Conservation (phyloP, 345 rosid species). For the Bruguiera parviflora region DNA sequence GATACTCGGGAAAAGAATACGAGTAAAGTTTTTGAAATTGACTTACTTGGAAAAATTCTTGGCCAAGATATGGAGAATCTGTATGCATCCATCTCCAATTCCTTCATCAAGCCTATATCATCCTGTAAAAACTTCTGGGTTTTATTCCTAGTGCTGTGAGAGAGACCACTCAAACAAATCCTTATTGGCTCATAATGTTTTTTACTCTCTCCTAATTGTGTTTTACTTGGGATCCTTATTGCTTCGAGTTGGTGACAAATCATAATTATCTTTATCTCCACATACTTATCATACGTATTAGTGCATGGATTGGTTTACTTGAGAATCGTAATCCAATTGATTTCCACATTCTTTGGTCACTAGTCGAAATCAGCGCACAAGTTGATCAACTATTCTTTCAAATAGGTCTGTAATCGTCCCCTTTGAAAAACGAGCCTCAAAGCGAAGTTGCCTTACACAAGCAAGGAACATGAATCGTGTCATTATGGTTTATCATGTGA, state of each 20-base stretch:
- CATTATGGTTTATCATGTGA: too few relatives aligned
- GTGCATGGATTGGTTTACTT: not conserved
- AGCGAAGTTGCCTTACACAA: not conserved
- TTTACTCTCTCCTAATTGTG: too few relatives aligned
- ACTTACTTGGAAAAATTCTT: conserved; percentile 82
- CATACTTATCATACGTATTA: not conserved
- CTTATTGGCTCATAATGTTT: too few relatives aligned
- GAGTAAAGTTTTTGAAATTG: not conserved
- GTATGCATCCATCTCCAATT: conserved; percentile 86
- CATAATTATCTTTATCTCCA: conserved; percentile 19
- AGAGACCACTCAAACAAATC: too few relatives aligned
- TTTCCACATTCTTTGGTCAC: not conserved
- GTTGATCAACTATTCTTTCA: not conserved
- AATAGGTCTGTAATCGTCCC: conserved; percentile 12
- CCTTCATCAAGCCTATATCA: conserved; percentile 82
- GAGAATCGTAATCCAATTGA: conserved; percentile 19
- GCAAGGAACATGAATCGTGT: too few relatives aligned
- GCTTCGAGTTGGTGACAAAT: conserved; percentile 23
- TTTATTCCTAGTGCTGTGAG: conserved; percentile 1
- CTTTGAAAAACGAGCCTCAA: not conserved
- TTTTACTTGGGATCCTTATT: not conserved
- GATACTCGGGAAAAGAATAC: conserved; percentile 32
- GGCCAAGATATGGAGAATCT: conserved; percentile 94
- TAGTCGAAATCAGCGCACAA: not conserved
- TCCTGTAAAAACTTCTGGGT: conserved; percentile 35